Evolutionary conservation across 1,284 basidiomycete species (phyloP), one percentile per base, ranked within the genome.

Genomic region (Mixia osmundae): DNA sequence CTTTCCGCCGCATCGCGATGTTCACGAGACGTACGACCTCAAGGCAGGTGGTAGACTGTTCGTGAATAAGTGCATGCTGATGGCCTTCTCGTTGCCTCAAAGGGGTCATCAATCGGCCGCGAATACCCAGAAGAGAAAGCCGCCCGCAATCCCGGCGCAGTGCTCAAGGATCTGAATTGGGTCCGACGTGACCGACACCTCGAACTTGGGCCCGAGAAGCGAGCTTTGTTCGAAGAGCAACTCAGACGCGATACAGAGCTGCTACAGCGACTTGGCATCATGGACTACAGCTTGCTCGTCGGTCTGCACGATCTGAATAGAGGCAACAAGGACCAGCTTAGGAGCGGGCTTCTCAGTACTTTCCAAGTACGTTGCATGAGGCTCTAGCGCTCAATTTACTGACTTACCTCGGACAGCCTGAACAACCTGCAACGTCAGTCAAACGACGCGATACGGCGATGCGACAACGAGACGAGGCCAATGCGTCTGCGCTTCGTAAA

Each of bases 141-240:
- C 2, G 60, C 61, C 39, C 56, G 67, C 52, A 94, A 89, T 44
- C 72, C 78, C 0, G 67, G 76, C 21, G 85, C 85, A 1, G 79
- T 87, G 23, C 59, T 95, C 44, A 97, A 97, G 59, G 89, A 97
- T 55, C 60, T 87, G 47, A 97, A 97, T 56, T 97, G 89, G 87
- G 76, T 95, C 41, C 71, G 77, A 41, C 63, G 82, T 5, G 62
- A 63, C 8, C 72, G 76, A 47, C 66, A 60, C 50, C 63, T 97
- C 38, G 77, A 89, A 56, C 59, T 95, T 16, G 89, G 89, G 0
- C 89, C 89, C 0, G 82, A 89, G 61, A 97, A 95, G 60, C 64
- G 76, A 29, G 80, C 80, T 1, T 58, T 91, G 22, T 63, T 97
- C 50, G 72, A 75, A 9, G 85, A 87, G 54, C 89, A 97, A 60